phyloP scores from a whole-genome alignment of 495 filamentous ascomycete genomes.

The Staphylotrichum longicolle region DNA sequence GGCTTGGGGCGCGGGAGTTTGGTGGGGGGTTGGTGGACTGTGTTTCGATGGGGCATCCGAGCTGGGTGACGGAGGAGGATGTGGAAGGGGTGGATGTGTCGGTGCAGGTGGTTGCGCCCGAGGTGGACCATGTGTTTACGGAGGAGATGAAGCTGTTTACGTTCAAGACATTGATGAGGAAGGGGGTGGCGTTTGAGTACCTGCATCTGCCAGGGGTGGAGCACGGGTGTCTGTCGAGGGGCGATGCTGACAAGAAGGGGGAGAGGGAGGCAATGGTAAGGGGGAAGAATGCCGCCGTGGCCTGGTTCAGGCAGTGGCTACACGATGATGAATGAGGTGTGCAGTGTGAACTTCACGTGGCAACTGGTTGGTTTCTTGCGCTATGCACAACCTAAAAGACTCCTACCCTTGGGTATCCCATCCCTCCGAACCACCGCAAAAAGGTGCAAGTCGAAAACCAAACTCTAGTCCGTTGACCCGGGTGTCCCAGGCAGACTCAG shows the following conservation, averaged over 20 bases:
- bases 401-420: too few relatives aligned
- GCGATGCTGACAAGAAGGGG: conserved; percentile 40
- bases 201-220: conserved; percentile 54
- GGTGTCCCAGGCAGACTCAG: too few relatives aligned
- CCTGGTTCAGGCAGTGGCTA: conserved; percentile 44
- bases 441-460: too few relatives aligned
- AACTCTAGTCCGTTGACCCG: too few relatives aligned
- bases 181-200: conserved; percentile 54
- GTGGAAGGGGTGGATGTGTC: conserved; percentile 53
- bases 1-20: conserved; percentile 22
- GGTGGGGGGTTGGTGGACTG: conserved; percentile 55
- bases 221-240: conserved; percentile 52
- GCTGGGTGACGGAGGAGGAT: conserved; percentile 47
- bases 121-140: conserved; percentile 49
- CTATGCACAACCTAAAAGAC: too few relatives aligned
- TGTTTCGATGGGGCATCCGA: conserved; percentile 55
- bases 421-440: too few relatives aligned
- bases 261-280: conserved; percentile 48
- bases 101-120: conserved; percentile 57
- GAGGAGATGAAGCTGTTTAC: conserved; percentile 52
- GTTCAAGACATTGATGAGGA: conserved; percentile 42
- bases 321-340: conserved; percentile 8
- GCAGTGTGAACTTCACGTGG: too few relatives aligned
- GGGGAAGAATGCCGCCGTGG: conserved; percentile 46
- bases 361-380: too few relatives aligned